Base-by-base conservation (phyloP, 805 yeast species). In the Priceomyces fermenticarens region DNA sequence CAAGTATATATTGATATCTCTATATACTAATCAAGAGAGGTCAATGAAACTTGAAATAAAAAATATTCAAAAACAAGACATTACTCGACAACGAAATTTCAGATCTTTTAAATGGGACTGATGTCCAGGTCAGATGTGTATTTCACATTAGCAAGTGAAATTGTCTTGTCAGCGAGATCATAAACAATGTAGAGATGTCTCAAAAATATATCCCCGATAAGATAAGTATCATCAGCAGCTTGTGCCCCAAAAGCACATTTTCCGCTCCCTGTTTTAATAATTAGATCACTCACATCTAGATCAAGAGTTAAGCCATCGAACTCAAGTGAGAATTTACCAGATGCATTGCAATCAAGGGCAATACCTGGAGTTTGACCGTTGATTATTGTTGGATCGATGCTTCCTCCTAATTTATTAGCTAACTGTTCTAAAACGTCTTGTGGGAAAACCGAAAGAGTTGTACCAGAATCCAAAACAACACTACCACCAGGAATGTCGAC, bases 371-470 rank as follows among this genome's bases (percentile, higher is more conserved):
- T 11, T 10, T 10, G 10, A 20, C 25, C 25, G n/a, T n/a, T n/a
- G 25, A 20, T 5, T 20, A 20, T 5, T 4, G 4, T 20, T 23
- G 30, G 10, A 11, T 16, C 30, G 30, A 20, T 20, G 10, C 27
- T 10, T 5, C 38, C 42, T 14, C 36, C 38, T 5, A 34, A 12
- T 8, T 10, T 3, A 13, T 20, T 14, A 12, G 31, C 38, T 20
- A 16, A 23, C 16, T 30, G 9, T 27, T 14, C 6, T 10, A 32
- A 14, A 7, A 34, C 10, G 2, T 38, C 32, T 10, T 84, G 84
- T 9, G 38, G 38, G 4, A 75, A 57, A 43, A 65, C 66, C 10
- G 77, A 56, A 35, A 74, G 55, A 11, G 85, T 76, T 10, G 83
- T 72, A 11, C 47, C 47, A 2, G 47, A 43, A 28, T 43, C 47